Conservation (phyloP, 352 stramenopile genomes). For the Phytophthora syringae region DNA sequence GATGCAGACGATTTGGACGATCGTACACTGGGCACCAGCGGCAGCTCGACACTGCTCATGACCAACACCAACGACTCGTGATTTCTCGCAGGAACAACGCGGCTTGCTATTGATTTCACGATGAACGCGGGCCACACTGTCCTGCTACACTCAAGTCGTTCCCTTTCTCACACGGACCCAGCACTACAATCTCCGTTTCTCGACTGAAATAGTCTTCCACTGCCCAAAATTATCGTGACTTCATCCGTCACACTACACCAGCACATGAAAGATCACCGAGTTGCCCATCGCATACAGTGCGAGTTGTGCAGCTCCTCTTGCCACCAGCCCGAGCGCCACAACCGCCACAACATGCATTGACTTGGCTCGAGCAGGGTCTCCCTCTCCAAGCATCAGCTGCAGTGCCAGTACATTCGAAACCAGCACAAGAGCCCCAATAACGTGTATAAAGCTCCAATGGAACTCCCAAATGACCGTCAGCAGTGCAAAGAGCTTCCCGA, state of each 20-base stretch:
- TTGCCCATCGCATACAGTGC: conserved; percentile 74
- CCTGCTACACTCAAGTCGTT: conserved; percentile 5
- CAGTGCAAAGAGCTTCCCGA: conserved; percentile 85
- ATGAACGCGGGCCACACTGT: background rate
- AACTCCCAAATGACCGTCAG: conserved; percentile 89
- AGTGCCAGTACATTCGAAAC: conserved; percentile 78
- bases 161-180: background rate
- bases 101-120: conserved; percentile 25
- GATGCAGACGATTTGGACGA: conserved; percentile 47
- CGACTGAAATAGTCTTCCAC: conserved; percentile 32
- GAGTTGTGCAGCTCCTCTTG: conserved; percentile 56
- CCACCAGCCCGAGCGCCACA: conserved; percentile 45
- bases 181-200: conserved; percentile 25
- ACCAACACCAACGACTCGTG: background rate
- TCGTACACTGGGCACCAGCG: conserved; percentile 52
- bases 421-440: conserved; percentile 77
- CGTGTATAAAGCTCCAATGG: conserved; percentile 85
- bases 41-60: conserved; percentile 65
- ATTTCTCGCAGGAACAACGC: background rate
- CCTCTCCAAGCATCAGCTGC: conserved; percentile 68
- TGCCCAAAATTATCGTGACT: conserved; percentile 21
- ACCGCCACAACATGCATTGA: conserved; percentile 48
- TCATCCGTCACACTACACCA: conserved; percentile 41
- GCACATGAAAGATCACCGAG: conserved; percentile 78
- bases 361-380: conserved; percentile 38